These are phyloP conservation scores for Pulveroboletus sp. DNA, from an alignment of 768 basidiomycete genomes.

Conservation along the genomic window DNA sequence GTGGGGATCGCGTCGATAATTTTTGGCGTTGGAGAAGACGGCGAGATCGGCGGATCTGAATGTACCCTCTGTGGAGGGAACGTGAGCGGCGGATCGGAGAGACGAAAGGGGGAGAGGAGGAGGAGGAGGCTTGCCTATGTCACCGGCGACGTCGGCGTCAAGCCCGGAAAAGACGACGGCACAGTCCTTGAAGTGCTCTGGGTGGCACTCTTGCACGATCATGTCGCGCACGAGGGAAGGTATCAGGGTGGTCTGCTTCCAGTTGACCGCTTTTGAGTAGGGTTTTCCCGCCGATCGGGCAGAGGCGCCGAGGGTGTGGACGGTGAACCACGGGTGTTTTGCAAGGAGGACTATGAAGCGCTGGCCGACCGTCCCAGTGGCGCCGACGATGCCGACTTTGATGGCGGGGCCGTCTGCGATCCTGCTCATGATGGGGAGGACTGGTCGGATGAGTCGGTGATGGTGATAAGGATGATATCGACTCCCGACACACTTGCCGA, in stretches of 20 bases:
- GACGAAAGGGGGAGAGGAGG: not conserved
- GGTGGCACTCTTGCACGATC: constrained; percentile 70
- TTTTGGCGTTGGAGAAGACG: constrained; percentile 97
- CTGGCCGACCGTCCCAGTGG: constrained; percentile 94
- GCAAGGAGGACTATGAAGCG: constrained; percentile 88
- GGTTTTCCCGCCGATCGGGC: constrained; percentile 79
- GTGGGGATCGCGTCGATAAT: constrained; percentile 85
- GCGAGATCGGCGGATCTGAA: constrained; percentile 85
- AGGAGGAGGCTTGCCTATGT: constrained; percentile 63
- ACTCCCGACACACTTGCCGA: constrained; percentile 1
- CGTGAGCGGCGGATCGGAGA: not conserved
- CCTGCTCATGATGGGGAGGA: constrained; percentile 19
- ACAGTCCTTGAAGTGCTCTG: constrained; percentile 76
- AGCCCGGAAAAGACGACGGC: constrained; percentile 92
- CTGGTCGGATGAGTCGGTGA: not conserved
- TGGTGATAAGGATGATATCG: not conserved
- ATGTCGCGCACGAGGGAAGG: constrained; percentile 54
- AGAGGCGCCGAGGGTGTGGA: constrained; percentile 88
- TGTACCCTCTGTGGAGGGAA: constrained; percentile 49
- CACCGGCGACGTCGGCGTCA: constrained; percentile 91
- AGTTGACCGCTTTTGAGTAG: constrained; percentile 69
- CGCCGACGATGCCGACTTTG: constrained; percentile 77
- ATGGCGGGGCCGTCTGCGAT: constrained; percentile 21
- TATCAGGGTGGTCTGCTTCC: constrained; percentile 85
- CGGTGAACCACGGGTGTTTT: constrained; percentile 83